These are phyloP conservation scores for Trametes meyenii DNA, from an alignment of 768 basidiomycete species.

Conservation along the genomic window DNA sequence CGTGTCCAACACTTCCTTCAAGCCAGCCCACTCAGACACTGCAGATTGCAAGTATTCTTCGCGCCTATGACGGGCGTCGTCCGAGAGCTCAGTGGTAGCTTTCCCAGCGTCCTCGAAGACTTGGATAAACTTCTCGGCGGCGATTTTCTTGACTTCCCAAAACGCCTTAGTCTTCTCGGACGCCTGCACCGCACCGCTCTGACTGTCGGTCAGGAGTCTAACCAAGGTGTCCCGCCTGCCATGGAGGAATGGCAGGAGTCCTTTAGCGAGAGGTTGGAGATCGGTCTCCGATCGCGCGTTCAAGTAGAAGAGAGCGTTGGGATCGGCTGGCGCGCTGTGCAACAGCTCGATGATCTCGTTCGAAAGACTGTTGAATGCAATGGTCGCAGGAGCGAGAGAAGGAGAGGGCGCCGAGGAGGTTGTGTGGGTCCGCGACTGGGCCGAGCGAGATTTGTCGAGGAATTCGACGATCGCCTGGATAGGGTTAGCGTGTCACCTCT, in stretches of 20 bases:
- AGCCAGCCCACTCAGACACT: constrained; percentile 51
- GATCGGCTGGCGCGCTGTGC: constrained; percentile 65
- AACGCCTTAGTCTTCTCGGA: constrained; percentile 65
- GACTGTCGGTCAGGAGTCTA: constrained; percentile 50
- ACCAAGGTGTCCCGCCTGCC: constrained; percentile 54
- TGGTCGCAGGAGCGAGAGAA: constrained; percentile 75
- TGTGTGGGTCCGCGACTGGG: constrained; percentile 66
- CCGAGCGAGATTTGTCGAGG: constrained; percentile 80
- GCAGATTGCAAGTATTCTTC: constrained; percentile 54
- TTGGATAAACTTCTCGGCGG: constrained; percentile 45
- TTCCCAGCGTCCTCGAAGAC: constrained; percentile 51
- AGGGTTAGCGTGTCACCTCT: not conserved
- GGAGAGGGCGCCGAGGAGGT: constrained; percentile 77
- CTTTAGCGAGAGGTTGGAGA: constrained; percentile 50
- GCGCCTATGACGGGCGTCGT: constrained; percentile 43
- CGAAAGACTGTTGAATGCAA: constrained; percentile 57
- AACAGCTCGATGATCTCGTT: constrained; percentile 55
- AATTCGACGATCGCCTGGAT: constrained; percentile 73
- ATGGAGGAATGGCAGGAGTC: constrained; percentile 44
- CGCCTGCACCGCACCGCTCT: constrained; percentile 48
- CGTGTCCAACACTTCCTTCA: constrained; percentile 49
- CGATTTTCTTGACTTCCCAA: constrained; percentile 59
- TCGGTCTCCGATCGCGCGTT: constrained; percentile 61
- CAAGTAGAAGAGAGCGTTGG: constrained; percentile 57
- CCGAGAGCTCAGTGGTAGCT: constrained; percentile 41